Evolutionary conservation across 352 stramenopile species (phyloP).

Genomic region (Peronospora belbahrii): DNA sequence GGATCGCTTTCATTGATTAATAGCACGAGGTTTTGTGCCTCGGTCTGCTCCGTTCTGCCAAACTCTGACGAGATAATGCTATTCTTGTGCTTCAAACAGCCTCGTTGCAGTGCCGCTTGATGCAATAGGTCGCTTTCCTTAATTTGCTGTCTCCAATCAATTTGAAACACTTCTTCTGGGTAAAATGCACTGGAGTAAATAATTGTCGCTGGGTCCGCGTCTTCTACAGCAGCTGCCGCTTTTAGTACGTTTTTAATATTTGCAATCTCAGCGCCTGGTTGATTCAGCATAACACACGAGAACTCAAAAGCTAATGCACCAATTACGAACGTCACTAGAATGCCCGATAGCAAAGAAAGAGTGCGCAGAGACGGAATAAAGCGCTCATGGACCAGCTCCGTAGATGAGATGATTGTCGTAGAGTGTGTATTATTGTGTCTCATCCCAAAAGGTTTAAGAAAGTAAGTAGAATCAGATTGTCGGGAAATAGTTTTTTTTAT

Average conservation of each 20-base stretch:
- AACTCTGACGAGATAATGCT: conserved; percentile 31
- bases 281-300: conserved; percentile 14
- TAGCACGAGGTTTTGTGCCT: conserved; percentile 7
- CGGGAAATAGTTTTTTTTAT: too few species aligned
- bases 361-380: background rate
- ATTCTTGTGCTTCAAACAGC: conserved; percentile 32
- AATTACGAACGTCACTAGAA: conserved; percentile 17
- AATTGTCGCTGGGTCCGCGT: conserved; percentile 14
- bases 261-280: conserved; percentile 5
- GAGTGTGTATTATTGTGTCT: too few species aligned
- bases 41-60: conserved; percentile 4
- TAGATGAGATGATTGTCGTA: too few species aligned
- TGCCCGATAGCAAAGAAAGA: conserved; percentile 16
- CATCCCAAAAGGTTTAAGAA: too few species aligned
- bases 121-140: conserved; percentile 36
- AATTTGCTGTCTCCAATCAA: conserved; percentile 26
- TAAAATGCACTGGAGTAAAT: conserved; percentile 22
- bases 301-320: conserved; percentile 21
- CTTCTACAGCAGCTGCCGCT: conserved; percentile 19
- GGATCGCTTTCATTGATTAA: conserved; percentile 32
- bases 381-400: too few species aligned
- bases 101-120: conserved; percentile 28
- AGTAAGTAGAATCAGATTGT: too few species aligned
- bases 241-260: conserved; percentile 19
- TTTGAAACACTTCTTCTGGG: conserved; percentile 22